Conservation (phyloP, 2,329 filamentous ascomycete species). For the Sclerotinia nivalis region DNA sequence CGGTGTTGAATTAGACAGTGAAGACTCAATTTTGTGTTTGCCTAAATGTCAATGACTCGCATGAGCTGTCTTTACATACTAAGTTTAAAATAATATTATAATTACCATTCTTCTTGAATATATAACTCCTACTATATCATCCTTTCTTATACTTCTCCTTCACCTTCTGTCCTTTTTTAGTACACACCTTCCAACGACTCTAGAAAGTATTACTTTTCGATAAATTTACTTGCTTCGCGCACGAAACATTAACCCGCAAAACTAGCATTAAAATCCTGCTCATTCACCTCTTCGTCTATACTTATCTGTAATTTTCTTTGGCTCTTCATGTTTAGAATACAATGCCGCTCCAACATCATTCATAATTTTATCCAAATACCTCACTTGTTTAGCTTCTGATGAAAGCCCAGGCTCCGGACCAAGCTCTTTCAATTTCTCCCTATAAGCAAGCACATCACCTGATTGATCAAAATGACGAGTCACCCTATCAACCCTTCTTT, state of each 20-base stretch:
- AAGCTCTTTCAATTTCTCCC: background rate
- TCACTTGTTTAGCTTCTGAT: background rate
- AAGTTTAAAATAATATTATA: background rate
- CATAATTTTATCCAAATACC: background rate
- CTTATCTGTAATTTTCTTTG: too few species aligned
- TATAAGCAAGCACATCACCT: background rate
- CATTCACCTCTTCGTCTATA: too few species aligned
- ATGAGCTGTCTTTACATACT: background rate
- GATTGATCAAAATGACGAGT: background rate
- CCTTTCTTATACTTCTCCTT: background rate
- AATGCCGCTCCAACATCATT: background rate
- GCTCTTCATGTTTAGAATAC: background rate
- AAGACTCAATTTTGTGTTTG: background rate
- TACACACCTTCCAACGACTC: background rate
- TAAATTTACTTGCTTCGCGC: background rate
- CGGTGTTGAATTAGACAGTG: background rate
- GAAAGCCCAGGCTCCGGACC: background rate
- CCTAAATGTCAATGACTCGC: background rate
- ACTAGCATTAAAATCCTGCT: background rate
- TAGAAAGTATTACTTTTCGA: background rate
- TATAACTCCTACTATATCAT: background rate
- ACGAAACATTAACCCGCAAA: background rate
- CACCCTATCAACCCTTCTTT: background rate
- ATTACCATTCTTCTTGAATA: background rate
- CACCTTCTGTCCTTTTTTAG: background rate